Conservation (phyloP, 306 rosid species). For the Crataegus laevigata region DNA sequence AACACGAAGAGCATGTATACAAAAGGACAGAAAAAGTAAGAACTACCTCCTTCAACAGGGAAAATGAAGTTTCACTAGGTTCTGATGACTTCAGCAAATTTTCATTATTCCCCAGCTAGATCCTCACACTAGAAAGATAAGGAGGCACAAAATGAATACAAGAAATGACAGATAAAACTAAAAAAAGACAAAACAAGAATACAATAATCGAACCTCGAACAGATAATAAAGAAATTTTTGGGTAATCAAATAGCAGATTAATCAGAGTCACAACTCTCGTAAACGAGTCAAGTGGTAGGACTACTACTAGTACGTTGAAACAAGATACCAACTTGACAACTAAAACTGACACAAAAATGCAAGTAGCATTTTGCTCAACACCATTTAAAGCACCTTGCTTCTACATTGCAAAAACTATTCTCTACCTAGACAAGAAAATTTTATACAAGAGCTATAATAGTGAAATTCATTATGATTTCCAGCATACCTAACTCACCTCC, state of each 20-base stretch:
- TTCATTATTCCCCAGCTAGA: conserved; percentile 58
- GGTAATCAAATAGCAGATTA: background rate
- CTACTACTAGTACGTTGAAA: background rate
- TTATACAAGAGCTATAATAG: conserved; percentile 3
- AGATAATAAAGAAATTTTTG: background rate
- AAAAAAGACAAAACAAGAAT: too few species aligned
- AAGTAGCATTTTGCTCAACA: background rate
- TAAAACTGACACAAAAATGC: background rate
- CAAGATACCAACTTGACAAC: background rate
- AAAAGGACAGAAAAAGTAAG: conserved; percentile 4
- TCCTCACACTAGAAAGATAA: conserved; percentile 51
- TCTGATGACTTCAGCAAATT: too few species aligned
- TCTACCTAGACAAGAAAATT: background rate
- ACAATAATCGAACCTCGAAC: conserved; percentile 38
- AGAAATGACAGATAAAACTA: too few species aligned
- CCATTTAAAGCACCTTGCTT: conserved; percentile 8
- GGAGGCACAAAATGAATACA: conserved; percentile 8
- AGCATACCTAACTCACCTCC: conserved; percentile 62
- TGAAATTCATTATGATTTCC: conserved; percentile 4
- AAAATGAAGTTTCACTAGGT: conserved; percentile 36
- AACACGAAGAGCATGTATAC: background rate
- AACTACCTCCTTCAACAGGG: conserved; percentile 68
- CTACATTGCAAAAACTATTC: background rate
- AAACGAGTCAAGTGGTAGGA: background rate
- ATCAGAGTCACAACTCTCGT: background rate